A percentile compares a stretch with the other conserved stretches of the same genome.
Conservation (phyloP, 495 filamentous ascomycete species). For the Cercophora scortea region DNA sequence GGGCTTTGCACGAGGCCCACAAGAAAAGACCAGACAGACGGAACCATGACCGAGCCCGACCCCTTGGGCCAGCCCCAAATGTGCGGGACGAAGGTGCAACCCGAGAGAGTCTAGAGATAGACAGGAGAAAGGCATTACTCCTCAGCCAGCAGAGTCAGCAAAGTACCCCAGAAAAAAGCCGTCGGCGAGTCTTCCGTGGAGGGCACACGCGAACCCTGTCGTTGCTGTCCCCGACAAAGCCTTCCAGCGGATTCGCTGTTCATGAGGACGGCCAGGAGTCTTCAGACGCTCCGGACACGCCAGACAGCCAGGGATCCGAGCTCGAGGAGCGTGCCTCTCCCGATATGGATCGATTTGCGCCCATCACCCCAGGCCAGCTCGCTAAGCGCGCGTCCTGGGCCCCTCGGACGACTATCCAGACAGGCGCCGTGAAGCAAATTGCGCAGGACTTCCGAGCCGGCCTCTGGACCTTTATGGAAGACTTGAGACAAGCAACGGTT, state of each 20-base stretch:
- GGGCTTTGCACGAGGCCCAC: conserved; percentile 67
- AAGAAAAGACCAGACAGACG: conserved; percentile 65
- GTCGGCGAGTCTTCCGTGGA: conserved; percentile 43
- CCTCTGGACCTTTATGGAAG: conserved; percentile 94
- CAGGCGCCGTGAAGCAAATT: conserved; percentile 60
- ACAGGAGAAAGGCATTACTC: conserved; percentile 53
- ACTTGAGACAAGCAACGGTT: conserved; percentile 87
- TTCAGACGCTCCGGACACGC: not conserved
- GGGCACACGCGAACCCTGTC: conserved; percentile 73
- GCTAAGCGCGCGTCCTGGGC: conserved; percentile 43
- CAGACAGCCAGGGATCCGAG: conserved; percentile 1
- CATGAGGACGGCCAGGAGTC: conserved; percentile 16
- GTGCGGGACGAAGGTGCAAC: conserved; percentile 30
- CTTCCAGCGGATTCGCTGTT: conserved; percentile 14
- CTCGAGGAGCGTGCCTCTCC: conserved; percentile 11
- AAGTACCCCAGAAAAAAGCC: conserved; percentile 25
- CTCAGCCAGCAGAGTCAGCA: conserved; percentile 44
- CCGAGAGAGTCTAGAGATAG: conserved; percentile 42
- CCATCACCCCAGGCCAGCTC: conserved; percentile 11
- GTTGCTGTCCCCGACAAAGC: conserved; percentile 61
- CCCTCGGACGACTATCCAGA: conserved; percentile 27
- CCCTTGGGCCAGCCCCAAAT: conserved; percentile 21
- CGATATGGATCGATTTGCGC: conserved; percentile 10
- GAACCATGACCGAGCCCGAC: conserved; percentile 41
- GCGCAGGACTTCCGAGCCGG: conserved; percentile 84